Percentiles rank a stretch among this genome's conserved stretches.
Evolutionary conservation across 2,329 filamentous ascomycete genomes (phyloP).

Genomic region (Trichoderma lentiforme): DNA sequence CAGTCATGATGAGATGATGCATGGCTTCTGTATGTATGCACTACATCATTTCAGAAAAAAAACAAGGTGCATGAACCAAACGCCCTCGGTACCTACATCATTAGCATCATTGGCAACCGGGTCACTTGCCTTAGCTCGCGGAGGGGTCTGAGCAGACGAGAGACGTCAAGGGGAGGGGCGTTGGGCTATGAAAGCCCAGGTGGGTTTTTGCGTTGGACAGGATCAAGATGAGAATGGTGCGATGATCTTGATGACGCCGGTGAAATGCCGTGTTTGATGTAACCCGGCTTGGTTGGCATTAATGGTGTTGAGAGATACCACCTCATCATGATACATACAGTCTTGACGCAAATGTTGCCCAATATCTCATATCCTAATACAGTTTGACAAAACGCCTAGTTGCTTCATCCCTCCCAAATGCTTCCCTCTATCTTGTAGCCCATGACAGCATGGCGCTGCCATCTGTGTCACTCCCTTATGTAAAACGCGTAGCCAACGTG

Average conservation of each 20-base stretch:
- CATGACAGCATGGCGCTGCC: background rate
- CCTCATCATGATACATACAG: background rate
- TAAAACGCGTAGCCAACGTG: background rate
- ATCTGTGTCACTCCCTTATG: background rate
- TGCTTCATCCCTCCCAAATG: background rate
- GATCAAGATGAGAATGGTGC: background rate
- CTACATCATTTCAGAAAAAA: background rate
- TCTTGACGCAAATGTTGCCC: background rate
- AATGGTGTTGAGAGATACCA: background rate
- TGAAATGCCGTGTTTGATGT: background rate
- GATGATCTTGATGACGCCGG: background rate
- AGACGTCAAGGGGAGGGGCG: background rate
- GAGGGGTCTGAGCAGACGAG: background rate
- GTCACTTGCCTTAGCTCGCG: constrained; percentile 8
- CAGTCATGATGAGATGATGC: constrained; percentile 10
- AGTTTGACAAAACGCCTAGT: background rate
- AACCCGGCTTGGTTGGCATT: background rate
- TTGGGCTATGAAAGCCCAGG: background rate
- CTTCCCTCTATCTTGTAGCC: background rate
- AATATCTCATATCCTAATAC: background rate
- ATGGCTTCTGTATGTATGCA: background rate
- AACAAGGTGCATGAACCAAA: constrained; percentile 13
- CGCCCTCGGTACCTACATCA: background rate
- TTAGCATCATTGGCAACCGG: background rate
- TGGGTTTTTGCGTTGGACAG: background rate